Base-by-base conservation (phyloP, 768 basidiomycete species). In the Russula virescens region DNA sequence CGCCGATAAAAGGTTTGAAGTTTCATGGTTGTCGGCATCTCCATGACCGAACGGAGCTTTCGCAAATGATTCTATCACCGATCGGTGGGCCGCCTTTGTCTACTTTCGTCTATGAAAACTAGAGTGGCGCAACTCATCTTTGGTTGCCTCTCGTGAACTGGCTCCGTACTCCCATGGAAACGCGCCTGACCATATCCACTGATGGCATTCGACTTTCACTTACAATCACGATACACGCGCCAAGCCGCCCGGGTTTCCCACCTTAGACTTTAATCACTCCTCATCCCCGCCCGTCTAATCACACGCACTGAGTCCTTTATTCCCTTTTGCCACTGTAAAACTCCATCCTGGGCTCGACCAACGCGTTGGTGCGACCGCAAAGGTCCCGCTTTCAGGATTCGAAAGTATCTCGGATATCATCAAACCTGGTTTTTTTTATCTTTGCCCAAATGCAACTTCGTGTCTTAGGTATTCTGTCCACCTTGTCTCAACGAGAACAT, bases 131-230 rank as follows among this genome's bases (percentile, higher is more conserved):
- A 58, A 47, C 42, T 58, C 46, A 54, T 47, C 45, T 47, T 31
- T 58, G 56, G 62, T 62, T 52, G 25, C 61, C 42, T 58, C 45
- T 46, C 55, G 23, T 40, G 56, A 47, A 31, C 25, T 31, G 34
- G 5, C 50, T 14, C 35, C 46, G 35, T 47, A 46, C 50, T 31
- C 31, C 45, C 48, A 63, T 63, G 51, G 62, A 47, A 63, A 63
- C 52, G 62, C 51, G 28, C 50, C 56, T 21, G 34, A 25, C 7
- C 26, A 48, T 48, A 53, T 63, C 9, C 21, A 63, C 42, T 50
- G 31, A 58, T 28, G 57, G 51, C 45, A 58, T 56, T 53, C 9
- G 26, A 48, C 43, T 58, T 40, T 40, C 35, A 59, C 58, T 19
- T 23, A 34, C 42, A 59, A 52, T 45, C 21, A 40, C 40, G 19